A percentile compares a stretch with the other conserved stretches of the same genome.
phyloP scores from a whole-genome alignment of 148 eudicot genomes.

The Mesembryanthemum crystallinum region DNA sequence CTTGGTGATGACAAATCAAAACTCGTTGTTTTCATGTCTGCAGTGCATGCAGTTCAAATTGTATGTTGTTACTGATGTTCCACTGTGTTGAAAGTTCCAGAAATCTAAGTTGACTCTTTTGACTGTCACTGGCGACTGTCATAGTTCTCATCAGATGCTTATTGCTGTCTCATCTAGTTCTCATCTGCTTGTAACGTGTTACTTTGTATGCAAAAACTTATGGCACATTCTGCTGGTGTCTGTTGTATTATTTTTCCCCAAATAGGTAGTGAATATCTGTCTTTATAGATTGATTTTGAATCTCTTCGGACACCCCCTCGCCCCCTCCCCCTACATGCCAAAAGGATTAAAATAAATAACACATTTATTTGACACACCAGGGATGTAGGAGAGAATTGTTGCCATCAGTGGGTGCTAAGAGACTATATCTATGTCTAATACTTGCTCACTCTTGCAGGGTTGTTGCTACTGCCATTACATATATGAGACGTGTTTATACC shows the following conservation, averaged over 20 bases:
- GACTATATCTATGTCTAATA: not conserved
- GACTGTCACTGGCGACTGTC: too few relatives aligned
- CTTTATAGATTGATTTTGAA: not conserved
- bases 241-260: not conserved
- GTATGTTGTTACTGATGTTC: not conserved
- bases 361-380: not conserved
- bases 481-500: conserved; percentile 90
- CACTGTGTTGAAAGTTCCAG: not conserved
- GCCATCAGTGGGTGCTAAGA: conserved; percentile 1
- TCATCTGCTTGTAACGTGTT: too few relatives aligned
- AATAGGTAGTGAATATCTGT: not conserved
- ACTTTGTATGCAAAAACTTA: too few relatives aligned
- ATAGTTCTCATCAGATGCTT: too few relatives aligned
- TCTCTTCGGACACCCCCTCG: not conserved
- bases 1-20: not conserved
- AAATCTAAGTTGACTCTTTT: too few relatives aligned
- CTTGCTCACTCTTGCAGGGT: conserved; percentile 61
- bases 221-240: too few relatives aligned
- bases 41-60: not conserved
- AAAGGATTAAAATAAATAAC: not conserved
- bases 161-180: too few relatives aligned
- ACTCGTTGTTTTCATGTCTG: not conserved
- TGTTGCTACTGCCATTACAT: conserved; percentile 91
- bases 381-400: not conserved
- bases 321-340: not conserved